These are phyloP conservation scores for Apiospora kogelbergensis DNA, from an alignment of 2,329 filamentous ascomycete species.

Conservation along the genomic window DNA sequence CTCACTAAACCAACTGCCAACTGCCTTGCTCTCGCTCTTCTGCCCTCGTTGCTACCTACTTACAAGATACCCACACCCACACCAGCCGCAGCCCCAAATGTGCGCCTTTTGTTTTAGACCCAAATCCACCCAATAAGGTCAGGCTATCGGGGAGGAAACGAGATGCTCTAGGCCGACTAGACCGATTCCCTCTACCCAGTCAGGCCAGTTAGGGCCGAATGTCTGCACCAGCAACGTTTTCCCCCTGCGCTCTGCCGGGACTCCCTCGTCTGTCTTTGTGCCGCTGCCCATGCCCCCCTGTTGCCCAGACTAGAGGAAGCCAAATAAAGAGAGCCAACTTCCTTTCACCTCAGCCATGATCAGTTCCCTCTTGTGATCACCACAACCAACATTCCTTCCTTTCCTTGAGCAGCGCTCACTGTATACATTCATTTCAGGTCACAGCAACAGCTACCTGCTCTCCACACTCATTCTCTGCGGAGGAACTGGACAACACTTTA, in stretches of 20 bases:
- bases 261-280: neutral
- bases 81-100: neutral
- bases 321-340: slow-evolving; percentile 22
- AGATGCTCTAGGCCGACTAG: slow-evolving; percentile 12
- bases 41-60: neutral
- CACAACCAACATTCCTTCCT: slow-evolving; percentile 29
- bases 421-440: slow-evolving; percentile 32
- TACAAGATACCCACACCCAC: neutral
- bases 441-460: slow-evolving; percentile 18
- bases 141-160: slow-evolving; percentile 6
- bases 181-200: slow-evolving; percentile 2
- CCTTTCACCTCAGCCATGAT: slow-evolving; percentile 16
- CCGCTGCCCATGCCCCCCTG: slow-evolving; percentile 8
- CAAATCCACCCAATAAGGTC: slow-evolving; percentile 7
- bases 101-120: slow-evolving; percentile 8
- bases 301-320: slow-evolving; percentile 16
- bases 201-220: neutral
- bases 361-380: slow-evolving; percentile 16
- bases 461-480: slow-evolving; percentile 28
- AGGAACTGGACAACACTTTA: slow-evolving; percentile 8
- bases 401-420: slow-evolving; percentile 35
- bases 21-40: neutral
- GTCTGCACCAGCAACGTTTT: neutral
- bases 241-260: neutral
- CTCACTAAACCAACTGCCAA: neutral